A percentile compares a stretch with the other conserved stretches of the same genome.
These are phyloP conservation scores for Ogataea trehaloabstinens DNA, from an alignment of 805 yeast genomes.

Conservation along the genomic window DNA sequence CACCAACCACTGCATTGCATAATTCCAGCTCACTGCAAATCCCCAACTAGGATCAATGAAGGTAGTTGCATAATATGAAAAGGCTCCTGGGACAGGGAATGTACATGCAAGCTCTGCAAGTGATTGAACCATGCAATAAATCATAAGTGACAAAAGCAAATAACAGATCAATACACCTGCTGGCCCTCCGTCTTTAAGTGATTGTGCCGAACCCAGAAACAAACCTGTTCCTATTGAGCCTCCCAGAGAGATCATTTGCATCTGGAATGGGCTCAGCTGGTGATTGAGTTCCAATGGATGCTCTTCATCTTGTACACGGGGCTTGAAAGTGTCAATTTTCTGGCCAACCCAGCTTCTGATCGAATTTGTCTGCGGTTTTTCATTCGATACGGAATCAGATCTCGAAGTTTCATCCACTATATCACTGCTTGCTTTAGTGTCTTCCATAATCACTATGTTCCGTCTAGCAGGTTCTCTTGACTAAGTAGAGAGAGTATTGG, in stretches of 20 bases:
- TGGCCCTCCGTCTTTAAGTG: slow-evolving; percentile 61
- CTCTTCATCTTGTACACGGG: slow-evolving; percentile 25
- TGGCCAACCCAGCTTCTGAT: slow-evolving; percentile 13
- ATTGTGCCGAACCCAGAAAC: slow-evolving; percentile 63
- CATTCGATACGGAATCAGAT: too few species aligned
- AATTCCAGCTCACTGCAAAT: slow-evolving; percentile 60
- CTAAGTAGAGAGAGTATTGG: too few species aligned
- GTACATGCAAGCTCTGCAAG: slow-evolving; percentile 59
- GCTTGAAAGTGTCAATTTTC: slow-evolving; percentile 25
- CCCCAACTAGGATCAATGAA: slow-evolving; percentile 63
- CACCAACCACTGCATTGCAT: slow-evolving; percentile 52
- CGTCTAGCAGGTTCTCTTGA: too few species aligned
- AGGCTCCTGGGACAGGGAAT: slow-evolving; percentile 64
- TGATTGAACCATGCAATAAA: slow-evolving; percentile 59
- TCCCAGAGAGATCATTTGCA: slow-evolving; percentile 68
- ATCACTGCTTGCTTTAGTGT: too few species aligned
- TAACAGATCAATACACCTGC: slow-evolving; percentile 60
- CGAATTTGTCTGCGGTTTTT: background rate
- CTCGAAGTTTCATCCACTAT: too few species aligned
- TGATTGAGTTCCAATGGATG: slow-evolving; percentile 15
- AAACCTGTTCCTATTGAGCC: slow-evolving; percentile 70
- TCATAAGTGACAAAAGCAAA: slow-evolving; percentile 51
- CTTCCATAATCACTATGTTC: too few species aligned
- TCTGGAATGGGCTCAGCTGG: slow-evolving; percentile 37
- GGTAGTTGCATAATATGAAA: slow-evolving; percentile 58